Conservation (phyloP, 768 basidiomycete species). For the Pulveroboletus ravenelii region DNA sequence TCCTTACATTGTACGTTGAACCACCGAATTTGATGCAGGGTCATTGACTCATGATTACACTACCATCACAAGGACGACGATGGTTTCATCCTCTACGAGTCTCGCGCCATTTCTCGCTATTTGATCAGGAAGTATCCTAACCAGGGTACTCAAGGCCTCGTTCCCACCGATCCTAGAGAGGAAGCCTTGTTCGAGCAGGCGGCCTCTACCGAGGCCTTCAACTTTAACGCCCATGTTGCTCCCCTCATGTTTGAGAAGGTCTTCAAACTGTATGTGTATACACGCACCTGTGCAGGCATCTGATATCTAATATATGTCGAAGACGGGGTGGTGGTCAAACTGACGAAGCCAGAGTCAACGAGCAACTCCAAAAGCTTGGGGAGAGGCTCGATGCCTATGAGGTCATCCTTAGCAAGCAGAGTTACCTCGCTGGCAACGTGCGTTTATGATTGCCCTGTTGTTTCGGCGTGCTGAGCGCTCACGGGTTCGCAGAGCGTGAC, state of each 20-base stretch:
- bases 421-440: conserved; percentile 55
- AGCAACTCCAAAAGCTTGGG: conserved; percentile 18
- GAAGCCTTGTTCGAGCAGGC: conserved; percentile 31
- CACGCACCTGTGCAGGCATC: too few relatives aligned
- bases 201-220: conserved; percentile 42
- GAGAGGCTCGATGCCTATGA: conserved; percentile 50
- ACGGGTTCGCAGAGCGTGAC: conserved; percentile 37
- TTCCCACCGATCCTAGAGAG: conserved; percentile 41
- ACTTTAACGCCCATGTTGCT: conserved; percentile 44
- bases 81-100: conserved; percentile 59
- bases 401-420: conserved; percentile 46
- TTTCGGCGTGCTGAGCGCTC: neutral
- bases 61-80: conserved; percentile 45
- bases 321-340: conserved; percentile 19
- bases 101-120: conserved; percentile 59
- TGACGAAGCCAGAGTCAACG: conserved; percentile 19
- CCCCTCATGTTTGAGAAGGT: conserved; percentile 45
- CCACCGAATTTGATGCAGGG: too few relatives aligned
- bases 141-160: conserved; percentile 44
- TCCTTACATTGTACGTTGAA: conserved; percentile 37
- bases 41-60: neutral
- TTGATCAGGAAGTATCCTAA: conserved; percentile 48
- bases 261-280: conserved; percentile 42
- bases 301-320: neutral
- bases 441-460: conserved; percentile 6